phyloP scores from a whole-genome alignment of 2,329 filamentous ascomycete species.

The Fusarium sp. region DNA sequence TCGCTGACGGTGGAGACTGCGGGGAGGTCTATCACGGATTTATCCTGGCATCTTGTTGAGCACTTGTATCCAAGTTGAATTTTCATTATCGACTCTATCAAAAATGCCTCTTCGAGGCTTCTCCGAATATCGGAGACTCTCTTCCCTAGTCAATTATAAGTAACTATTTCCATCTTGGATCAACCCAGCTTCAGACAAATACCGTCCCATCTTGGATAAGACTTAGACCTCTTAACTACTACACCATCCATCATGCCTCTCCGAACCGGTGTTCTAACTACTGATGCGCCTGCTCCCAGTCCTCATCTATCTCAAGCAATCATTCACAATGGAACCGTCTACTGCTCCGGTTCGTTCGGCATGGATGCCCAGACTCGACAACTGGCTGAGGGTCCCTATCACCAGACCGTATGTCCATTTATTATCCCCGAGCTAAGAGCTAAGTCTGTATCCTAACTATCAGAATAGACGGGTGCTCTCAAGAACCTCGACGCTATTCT shows the following conservation, averaged over 20 bases:
- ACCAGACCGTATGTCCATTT: not conserved
- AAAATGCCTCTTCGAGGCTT: not conserved
- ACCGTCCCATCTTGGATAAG: not conserved
- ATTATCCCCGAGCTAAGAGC: accelerated
- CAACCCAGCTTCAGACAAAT: not conserved
- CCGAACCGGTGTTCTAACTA: not conserved
- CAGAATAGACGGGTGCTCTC: not conserved
- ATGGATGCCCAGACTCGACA: not conserved
- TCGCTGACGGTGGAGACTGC: not conserved
- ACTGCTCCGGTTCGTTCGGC: not conserved
- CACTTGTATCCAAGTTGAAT: not conserved
- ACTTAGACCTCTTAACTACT: not conserved
- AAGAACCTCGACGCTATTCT: not conserved
- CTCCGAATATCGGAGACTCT: not conserved
- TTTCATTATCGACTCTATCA: not conserved
- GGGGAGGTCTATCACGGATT: not conserved
- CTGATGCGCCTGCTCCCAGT: not conserved
- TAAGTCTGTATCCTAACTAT: accelerated
- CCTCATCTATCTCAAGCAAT: not conserved
- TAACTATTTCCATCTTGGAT: not conserved
- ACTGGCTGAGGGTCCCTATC: not conserved
- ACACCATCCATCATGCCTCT: not conserved
- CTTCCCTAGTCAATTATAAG: not conserved
- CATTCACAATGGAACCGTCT: not conserved
- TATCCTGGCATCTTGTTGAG: not conserved